Conservation (phyloP, 2,329 filamentous ascomycete species). For the Scolecobasidium constrictum region DNA sequence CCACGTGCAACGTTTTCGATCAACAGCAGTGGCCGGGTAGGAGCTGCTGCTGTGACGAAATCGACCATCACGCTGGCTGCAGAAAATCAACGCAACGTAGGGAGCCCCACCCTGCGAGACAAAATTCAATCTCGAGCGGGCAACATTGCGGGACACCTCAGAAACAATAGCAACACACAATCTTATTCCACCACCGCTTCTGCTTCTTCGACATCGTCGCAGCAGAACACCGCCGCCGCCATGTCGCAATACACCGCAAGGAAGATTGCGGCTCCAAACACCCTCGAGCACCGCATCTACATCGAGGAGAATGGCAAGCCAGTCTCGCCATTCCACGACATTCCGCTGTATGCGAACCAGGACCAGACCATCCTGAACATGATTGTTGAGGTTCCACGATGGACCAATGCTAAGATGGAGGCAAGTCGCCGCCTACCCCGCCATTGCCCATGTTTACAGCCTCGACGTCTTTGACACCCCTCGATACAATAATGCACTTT, state of each 20-base stretch:
- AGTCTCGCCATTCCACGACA: constrained; percentile 95
- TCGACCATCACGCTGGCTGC: constrained; percentile 9
- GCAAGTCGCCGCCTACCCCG: constrained; percentile 40
- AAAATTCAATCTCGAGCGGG: constrained; percentile 30
- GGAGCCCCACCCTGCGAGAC: constrained; percentile 5
- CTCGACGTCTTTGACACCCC: too few species aligned
- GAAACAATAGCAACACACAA: constrained; percentile 14
- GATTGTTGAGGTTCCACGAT: constrained; percentile 98
- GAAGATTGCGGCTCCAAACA: constrained; percentile 84
- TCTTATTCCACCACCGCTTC: constrained; percentile 11
- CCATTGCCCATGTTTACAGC: neutral
- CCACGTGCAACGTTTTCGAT: too few species aligned
- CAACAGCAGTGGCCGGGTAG: constrained; percentile 3
- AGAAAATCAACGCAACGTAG: neutral
- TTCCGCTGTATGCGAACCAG: constrained; percentile 93
- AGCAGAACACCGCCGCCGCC: constrained; percentile 8
- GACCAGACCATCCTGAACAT: constrained; percentile 97
- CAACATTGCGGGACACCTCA: constrained; percentile 28
- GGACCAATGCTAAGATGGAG: constrained; percentile 99
- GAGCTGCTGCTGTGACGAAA: constrained; percentile 7
- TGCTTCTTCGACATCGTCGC: constrained; percentile 14
- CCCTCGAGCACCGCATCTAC: constrained; percentile 93
- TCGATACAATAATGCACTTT: too few species aligned
- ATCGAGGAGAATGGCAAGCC: constrained; percentile 94
- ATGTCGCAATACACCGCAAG: constrained; percentile 65